Conservation (phyloP, 352 stramenopile genomes). For the Globisporangium apiculatum region DNA sequence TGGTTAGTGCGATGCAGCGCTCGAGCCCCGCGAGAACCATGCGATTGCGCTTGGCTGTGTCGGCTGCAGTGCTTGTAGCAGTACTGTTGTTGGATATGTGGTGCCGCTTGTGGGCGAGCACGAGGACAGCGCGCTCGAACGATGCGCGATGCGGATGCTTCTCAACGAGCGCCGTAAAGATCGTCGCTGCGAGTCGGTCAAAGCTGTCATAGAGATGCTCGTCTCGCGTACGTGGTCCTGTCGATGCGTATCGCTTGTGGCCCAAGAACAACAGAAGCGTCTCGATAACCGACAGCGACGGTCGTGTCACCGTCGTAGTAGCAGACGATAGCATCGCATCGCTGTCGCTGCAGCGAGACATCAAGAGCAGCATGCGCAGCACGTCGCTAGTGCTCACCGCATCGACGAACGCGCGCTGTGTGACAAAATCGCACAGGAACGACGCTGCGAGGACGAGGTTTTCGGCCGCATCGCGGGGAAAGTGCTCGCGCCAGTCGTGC, state of each 20-base stretch:
- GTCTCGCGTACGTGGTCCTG: no score
- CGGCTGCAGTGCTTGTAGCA: neutral
- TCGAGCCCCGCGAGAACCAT: conserved; percentile 6
- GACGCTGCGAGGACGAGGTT: conserved; percentile 21
- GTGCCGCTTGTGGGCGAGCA: neutral
- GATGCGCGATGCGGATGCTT: conserved; percentile 12
- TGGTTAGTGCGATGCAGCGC: conserved; percentile 29
- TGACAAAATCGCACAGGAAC: conserved; percentile 21
- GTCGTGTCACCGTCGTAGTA: neutral
- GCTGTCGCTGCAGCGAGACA: neutral
- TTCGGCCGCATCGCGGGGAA: conserved; percentile 11
- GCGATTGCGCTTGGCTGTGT: neutral
- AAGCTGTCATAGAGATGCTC: conserved; percentile 9
- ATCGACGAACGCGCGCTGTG: conserved; percentile 2
- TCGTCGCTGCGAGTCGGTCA: conserved; percentile 17
- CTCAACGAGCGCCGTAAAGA: conserved; percentile 15
- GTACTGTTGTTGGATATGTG: no score
- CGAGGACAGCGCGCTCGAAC: conserved; percentile 10
- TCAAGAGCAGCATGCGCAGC: conserved; percentile 4
- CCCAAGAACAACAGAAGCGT: conserved; percentile 6
- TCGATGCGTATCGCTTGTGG: neutral
- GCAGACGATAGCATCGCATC: neutral
- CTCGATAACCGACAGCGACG: conserved; percentile 6
- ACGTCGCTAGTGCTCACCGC: conserved; percentile 2
- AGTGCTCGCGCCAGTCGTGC: neutral